phyloP scores from a whole-genome alignment of 306 rosid genomes.

The Lathyrus sativus region DNA sequence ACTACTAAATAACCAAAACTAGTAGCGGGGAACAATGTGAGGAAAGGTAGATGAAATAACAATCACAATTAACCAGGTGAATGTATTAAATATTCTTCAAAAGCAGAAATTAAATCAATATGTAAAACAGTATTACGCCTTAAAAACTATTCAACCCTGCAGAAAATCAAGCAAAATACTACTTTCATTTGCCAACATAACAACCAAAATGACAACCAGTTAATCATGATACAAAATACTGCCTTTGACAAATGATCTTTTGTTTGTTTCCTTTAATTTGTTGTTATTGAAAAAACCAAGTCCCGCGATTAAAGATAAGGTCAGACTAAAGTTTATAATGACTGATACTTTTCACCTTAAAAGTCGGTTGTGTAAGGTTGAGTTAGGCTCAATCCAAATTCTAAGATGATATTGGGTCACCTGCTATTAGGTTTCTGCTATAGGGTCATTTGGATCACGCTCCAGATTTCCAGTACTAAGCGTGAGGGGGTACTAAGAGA shows the following conservation, averaged over 20 bases:
- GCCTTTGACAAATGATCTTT: background rate
- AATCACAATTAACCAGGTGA: slow-evolving; percentile 16
- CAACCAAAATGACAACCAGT: background rate
- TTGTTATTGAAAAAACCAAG: background rate
- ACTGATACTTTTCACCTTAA: too few species aligned
- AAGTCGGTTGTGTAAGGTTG: too few species aligned
- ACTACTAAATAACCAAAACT: slow-evolving; percentile 16
- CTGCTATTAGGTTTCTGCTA: too few species aligned
- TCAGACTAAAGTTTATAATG: too few species aligned
- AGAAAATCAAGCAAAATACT: slow-evolving; percentile 14
- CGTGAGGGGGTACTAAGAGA: too few species aligned
- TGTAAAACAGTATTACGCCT: slow-evolving; percentile 19
- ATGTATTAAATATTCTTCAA: background rate
- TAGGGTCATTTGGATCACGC: too few species aligned
- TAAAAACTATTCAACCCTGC: slow-evolving; percentile 16
- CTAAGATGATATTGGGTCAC: too few species aligned
- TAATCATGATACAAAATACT: background rate
- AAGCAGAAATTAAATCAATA: slow-evolving; percentile 19
- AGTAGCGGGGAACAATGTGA: slow-evolving; percentile 9
- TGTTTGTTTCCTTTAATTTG: background rate
- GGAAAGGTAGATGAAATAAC: slow-evolving; percentile 26
- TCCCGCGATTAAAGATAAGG: too few species aligned
- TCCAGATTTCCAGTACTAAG: too few species aligned
- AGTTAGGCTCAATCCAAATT: too few species aligned
- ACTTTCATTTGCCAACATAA: slow-evolving; percentile 10